Conservation (phyloP, 73 alveolate species). For the Stentor coeruleus region DNA sequence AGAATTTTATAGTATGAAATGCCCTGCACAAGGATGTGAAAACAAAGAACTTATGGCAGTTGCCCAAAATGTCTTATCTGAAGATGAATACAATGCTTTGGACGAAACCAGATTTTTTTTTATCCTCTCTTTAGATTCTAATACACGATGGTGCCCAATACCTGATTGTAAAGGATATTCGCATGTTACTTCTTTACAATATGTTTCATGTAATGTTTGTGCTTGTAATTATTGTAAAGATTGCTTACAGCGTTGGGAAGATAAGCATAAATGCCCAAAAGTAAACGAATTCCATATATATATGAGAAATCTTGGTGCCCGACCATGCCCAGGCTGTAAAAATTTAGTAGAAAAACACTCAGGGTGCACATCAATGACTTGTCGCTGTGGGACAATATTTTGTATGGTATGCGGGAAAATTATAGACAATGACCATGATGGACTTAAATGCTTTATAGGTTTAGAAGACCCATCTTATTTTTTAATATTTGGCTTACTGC, state of each 20-base stretch:
- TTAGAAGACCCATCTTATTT: background rate
- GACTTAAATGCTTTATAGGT: background rate
- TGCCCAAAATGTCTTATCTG: background rate
- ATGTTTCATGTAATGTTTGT: background rate
- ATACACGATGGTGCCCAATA: slow-evolving; percentile 6
- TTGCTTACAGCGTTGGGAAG: background rate
- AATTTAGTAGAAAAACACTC: background rate
- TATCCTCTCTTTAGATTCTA: background rate
- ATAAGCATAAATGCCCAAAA: background rate
- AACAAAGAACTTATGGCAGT: background rate
- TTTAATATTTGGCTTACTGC: background rate
- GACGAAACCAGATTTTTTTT: background rate
- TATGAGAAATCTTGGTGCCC: background rate
- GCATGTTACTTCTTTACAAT: background rate
- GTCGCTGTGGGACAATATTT: slow-evolving; percentile 9
- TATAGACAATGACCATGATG: background rate
- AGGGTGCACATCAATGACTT: background rate
- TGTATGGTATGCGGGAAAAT: slow-evolving; percentile 8
- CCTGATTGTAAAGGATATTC: slow-evolving; percentile 16
- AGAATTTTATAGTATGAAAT: background rate
- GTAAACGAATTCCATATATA: background rate
- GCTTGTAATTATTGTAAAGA: background rate
- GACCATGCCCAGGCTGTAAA: slow-evolving; percentile 11
- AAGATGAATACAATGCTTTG: background rate
- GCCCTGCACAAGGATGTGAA: background rate